Evolutionary conservation across 2,329 filamentous ascomycete species (phyloP).

Genomic region (Ascochyta lentis): DNA sequence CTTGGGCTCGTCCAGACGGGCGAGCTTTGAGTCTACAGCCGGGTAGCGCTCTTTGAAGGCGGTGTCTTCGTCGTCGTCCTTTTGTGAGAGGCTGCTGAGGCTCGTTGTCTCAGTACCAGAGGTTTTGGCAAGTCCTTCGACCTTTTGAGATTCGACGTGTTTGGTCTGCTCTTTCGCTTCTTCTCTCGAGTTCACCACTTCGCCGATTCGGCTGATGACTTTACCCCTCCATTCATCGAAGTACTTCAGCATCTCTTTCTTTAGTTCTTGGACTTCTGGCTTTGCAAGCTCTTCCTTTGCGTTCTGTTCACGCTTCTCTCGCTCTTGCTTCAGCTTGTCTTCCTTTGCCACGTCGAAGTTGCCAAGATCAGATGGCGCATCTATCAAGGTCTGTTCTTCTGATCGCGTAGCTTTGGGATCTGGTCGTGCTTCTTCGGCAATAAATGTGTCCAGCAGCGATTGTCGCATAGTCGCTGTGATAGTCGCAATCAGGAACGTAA

Average conservation of each 20-base stretch:
- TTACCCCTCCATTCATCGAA: slow-evolving; percentile 82
- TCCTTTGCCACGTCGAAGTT: slow-evolving; percentile 40
- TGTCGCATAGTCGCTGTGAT: slow-evolving; percentile 57
- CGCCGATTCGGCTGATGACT: slow-evolving; percentile 73
- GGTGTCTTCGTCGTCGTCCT: slow-evolving; percentile 44
- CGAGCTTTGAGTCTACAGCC: slow-evolving; percentile 57
- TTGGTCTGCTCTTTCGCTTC: slow-evolving; percentile 41
- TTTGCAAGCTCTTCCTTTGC: slow-evolving; percentile 58
- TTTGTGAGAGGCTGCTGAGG: slow-evolving; percentile 34
- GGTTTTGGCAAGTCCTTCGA: slow-evolving; percentile 38
- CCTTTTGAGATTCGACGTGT: slow-evolving; percentile 29
- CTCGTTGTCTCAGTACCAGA: slow-evolving; percentile 33
- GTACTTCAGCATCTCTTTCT: slow-evolving; percentile 70
- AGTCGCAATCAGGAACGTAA: slow-evolving; percentile 57
- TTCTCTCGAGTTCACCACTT: slow-evolving; percentile 60
- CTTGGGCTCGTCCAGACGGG: slow-evolving; percentile 65
- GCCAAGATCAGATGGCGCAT: slow-evolving; percentile 31
- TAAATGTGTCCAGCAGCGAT: slow-evolving; percentile 52
- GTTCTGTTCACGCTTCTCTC: slow-evolving; percentile 39
- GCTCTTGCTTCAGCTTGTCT: slow-evolving; percentile 41
- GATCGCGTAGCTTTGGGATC: slow-evolving; percentile 26
- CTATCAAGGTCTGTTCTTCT: slow-evolving; percentile 32
- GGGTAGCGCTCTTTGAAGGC: slow-evolving; percentile 50
- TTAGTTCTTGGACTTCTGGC: slow-evolving; percentile 67
- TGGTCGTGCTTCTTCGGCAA: slow-evolving; percentile 34